Evolutionary conservation across 1,284 basidiomycete genomes (phyloP), one percentile per base, ranked within the genome.

Genomic region (Malassezia dermatis): DNA sequence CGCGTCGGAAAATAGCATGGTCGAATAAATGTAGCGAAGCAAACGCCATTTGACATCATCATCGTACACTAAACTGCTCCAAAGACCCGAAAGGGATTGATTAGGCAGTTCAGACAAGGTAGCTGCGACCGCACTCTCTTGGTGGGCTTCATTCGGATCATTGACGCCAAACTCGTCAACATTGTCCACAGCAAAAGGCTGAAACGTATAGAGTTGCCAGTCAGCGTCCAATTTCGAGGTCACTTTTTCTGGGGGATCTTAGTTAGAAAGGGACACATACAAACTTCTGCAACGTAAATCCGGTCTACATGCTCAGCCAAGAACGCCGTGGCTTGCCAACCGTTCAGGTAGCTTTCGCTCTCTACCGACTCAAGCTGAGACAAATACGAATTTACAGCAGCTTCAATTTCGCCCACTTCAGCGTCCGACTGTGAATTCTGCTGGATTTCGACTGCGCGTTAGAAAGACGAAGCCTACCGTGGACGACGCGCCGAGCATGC

Each of bases 11-110:
- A 98, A 85, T 15, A 88, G 76, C 31, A 95, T 79, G 0, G 93
- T 94, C 8, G 91, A 88, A 76, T 91, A 84, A 61, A 96, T 94
- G 75, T 95, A 96, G 72, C 89, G 84, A 51, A 98, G 80, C 11
- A 98, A 79, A 56, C 84, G 85, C 52, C 84, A 77, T 76, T 98
- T 98, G 75, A 96, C 84, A 67, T 89, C 83, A 62, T 87, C 86
- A 5, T 84, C 81, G 73, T 94, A 98, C 67, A 96, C 85, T 59
- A 98, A 75, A 46, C 86, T 15, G 35, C 15, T 31, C 81, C 94
- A 98, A 3, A 96, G 77, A 0, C 93, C 90, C 60, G 96, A 91
- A 77, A 88, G 84, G 32, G 79, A 80, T 55, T 78, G 75, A 57
- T 84, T 88, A 0, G 91, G 93, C 30, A 96, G 80, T 59, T 90